Conservation (phyloP, 257 asterid genomes). For the Thymus mandschuricus region DNA sequence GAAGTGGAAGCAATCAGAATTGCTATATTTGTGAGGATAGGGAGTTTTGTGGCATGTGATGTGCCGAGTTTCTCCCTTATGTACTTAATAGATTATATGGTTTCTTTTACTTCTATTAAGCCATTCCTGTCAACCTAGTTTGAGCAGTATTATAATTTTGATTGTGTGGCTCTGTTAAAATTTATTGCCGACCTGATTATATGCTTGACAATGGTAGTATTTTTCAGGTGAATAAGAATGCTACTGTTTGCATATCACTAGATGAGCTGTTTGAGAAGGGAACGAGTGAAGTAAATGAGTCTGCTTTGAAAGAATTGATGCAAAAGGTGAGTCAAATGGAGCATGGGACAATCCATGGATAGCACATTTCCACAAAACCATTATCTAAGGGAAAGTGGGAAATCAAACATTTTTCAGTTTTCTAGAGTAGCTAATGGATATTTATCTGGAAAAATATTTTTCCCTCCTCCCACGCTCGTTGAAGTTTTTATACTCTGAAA, state of each 20-base stretch:
- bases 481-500: not conserved
- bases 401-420: constrained; percentile 12
- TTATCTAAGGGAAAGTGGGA: constrained; percentile 19
- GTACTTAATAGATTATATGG: not conserved
- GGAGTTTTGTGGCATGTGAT: too few species aligned
- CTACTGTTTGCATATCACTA: constrained; percentile 71
- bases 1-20: too few species aligned
- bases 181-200: constrained; percentile 5
- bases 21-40: too few species aligned
- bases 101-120: not conserved
- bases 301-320: constrained; percentile 62
- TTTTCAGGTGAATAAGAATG: constrained; percentile 85
- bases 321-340: constrained; percentile 60
- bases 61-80: too few species aligned
- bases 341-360: constrained; percentile 10
- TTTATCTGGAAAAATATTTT: constrained; percentile 5
- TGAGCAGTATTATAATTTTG: not conserved
- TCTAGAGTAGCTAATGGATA: constrained; percentile 4
- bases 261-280: constrained; percentile 90
- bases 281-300: constrained; percentile 48
- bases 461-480: not conserved
- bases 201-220: constrained; percentile 30
- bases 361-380: constrained; percentile 18
- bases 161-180: not conserved
- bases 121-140: constrained; percentile 5